These are phyloP conservation scores for Cladosporium velox DNA, from an alignment of 2,329 filamentous ascomycete species.

Conservation along the genomic window DNA sequence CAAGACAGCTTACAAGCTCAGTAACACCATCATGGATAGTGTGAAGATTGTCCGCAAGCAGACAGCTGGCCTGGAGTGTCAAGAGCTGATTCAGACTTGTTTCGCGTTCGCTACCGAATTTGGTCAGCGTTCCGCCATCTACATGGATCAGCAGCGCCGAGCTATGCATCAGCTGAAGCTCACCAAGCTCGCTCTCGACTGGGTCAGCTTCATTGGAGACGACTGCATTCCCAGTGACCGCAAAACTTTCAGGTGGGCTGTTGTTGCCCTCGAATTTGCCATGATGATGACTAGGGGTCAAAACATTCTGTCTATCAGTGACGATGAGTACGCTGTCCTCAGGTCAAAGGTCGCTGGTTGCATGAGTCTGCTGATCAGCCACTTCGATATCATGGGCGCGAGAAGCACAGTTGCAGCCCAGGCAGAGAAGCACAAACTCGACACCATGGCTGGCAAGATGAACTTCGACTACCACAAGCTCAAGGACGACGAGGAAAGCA, in stretches of 20 bases:
- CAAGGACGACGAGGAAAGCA: slow-evolving; percentile 82
- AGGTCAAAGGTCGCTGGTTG: slow-evolving; percentile 90
- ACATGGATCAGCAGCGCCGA: slow-evolving; percentile 92
- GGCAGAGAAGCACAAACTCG: slow-evolving; percentile 85
- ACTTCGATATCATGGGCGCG: slow-evolving; percentile 99
- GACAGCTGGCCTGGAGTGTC: slow-evolving; percentile 79
- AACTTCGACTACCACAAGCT: slow-evolving; percentile 74
- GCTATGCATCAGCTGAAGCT: slow-evolving; percentile 98
- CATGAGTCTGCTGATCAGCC: slow-evolving; percentile 95
- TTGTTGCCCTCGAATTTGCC: slow-evolving; percentile 90
- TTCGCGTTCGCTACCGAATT: slow-evolving; percentile 99
- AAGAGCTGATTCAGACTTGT: slow-evolving; percentile 95
- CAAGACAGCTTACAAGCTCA: slow-evolving; percentile 92
- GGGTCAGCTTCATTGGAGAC: slow-evolving; percentile 97
- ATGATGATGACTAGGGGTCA: slow-evolving; percentile 96
- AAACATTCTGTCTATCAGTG: slow-evolving; percentile 86
- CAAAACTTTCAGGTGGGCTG: slow-evolving; percentile 96
- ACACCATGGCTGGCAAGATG: slow-evolving; percentile 75
- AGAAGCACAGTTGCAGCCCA: slow-evolving; percentile 90
- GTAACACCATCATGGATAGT: slow-evolving; percentile 98
- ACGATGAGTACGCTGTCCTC: slow-evolving; percentile 81
- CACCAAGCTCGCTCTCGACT: slow-evolving; percentile 89
- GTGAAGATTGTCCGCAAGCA: slow-evolving; percentile 90
- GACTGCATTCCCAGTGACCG: slow-evolving; percentile 92
- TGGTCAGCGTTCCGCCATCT: slow-evolving; percentile 87